Evolutionary conservation across 1,284 basidiomycete genomes (phyloP), one percentile per base, ranked within the genome.

Genomic region (Mycosarcoma maydis): DNA sequence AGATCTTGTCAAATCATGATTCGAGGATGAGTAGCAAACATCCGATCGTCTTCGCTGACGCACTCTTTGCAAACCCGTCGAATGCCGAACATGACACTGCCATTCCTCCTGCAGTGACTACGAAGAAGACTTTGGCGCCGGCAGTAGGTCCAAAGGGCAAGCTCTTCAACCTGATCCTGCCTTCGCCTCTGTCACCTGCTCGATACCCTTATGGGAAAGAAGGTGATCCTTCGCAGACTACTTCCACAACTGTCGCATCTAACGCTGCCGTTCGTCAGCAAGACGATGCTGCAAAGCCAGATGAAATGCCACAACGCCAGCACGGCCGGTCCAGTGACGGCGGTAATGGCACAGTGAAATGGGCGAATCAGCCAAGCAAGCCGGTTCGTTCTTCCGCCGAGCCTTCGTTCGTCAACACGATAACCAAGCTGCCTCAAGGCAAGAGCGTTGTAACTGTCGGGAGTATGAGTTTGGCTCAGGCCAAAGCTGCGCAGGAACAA

Each of bases 71-170:
- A 23, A 30, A 10, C 23, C 32, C 13, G 24, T 10, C 5, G 37
- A 9, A 38, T n/a, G 41, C 38, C 3, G 37, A 32, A 6, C 6
- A 3, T 4, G 19, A 3, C 3, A 8, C 11, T 8, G 11, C 20
- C 24, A n/a, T 17, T 20, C 7, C 19, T 6, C 19, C 38, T 11
- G 45, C 32, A 13, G 23, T 3, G 33, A 42, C 22, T 2, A n/a
- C n/a, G 54, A 53, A 13, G 29, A 34, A 34, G n/a, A n/a, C 29
- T 14, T 34, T 69, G 14, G 46, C 59, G 7, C 46, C 56, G 9
- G 60, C 57, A 17, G 42, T 65, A 0, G 69, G 69, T 5, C 65
- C 66, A 1, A 72, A 72, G 36, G 69, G 69, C n/a, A 72, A 69
- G 20, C 10, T 60, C 42, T 48, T 72, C 14, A 68, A 64, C 19